Percentiles rank a stretch among this genome's conserved stretches.
Conservation (phyloP, 202 grass and related monocot species). For the Setaria italica region DNA sequence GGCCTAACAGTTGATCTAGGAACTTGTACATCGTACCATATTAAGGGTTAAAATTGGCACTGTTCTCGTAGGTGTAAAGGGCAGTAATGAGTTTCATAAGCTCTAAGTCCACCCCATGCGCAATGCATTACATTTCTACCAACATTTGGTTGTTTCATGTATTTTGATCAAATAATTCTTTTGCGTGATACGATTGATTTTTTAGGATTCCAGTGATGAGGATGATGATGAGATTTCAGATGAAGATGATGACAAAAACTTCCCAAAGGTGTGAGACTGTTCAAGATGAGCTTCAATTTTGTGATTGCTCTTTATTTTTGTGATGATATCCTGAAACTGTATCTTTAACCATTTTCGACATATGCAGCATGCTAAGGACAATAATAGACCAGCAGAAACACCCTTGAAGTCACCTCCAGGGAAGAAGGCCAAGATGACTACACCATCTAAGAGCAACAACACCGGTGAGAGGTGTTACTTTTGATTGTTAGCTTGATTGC, state of each 20-base stretch:
- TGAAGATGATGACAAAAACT: constrained; percentile 57
- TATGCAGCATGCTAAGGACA: constrained; percentile 39
- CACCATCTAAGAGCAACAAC: constrained; percentile 60
- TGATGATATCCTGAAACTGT: constrained; percentile 9
- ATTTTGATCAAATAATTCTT: not conserved
- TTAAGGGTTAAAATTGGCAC: constrained; percentile 4
- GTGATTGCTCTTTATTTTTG: not conserved
- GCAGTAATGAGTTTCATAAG: not conserved
- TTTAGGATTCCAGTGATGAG: constrained; percentile 40
- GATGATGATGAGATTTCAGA: constrained; percentile 49
- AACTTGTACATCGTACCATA: not conserved
- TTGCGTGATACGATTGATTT: constrained; percentile 8
- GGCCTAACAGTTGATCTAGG: not conserved
- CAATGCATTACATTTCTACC: not conserved
- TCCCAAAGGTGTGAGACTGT: constrained; percentile 48
- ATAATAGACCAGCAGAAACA: constrained; percentile 59
- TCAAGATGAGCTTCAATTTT: not conserved
- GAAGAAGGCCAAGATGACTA: constrained; percentile 72
- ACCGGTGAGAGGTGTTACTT: constrained; percentile 40
- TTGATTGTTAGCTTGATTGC: not conserved
- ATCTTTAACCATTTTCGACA: constrained; percentile 4
- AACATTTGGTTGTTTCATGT: not conserved
- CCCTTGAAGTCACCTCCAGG: constrained; percentile 59
- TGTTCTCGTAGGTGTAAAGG: constrained; percentile 7
- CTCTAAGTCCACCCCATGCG: not conserved